Percentiles rank a stretch among this genome's conserved stretches.
Evolutionary conservation across 2,329 filamentous ascomycete species (phyloP).

Genomic region (Claviceps africana): DNA sequence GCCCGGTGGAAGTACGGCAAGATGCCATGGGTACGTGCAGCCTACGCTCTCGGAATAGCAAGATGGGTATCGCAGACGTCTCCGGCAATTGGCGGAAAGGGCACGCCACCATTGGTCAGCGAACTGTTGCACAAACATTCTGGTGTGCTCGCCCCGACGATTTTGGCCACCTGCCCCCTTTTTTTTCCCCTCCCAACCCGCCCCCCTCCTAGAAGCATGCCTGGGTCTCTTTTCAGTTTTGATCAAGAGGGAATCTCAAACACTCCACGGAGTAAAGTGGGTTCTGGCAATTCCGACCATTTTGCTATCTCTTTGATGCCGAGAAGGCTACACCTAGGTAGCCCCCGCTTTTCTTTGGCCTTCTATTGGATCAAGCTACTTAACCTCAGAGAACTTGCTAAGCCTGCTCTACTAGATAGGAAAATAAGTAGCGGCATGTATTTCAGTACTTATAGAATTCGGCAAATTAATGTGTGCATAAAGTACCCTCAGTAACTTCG

Average conservation of each 20-base stretch:
- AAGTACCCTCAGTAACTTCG: no score
- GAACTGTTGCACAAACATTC: not conserved
- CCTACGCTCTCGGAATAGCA: not conserved
- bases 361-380: no score
- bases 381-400: no score
- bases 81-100: not conserved
- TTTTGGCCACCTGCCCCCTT: not conserved
- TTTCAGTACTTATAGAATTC: no score
- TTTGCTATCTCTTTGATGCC: no score
- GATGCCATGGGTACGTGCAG: not conserved
- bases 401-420: no score
- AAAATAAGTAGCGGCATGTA: no score
- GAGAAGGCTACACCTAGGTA: no score
- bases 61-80: not conserved
- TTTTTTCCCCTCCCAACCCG: no score
- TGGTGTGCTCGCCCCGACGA: not conserved
- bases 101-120: not conserved
- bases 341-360: no score
- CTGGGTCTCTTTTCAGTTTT: not conserved
- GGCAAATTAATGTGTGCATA: no score
- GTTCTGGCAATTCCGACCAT: no score
- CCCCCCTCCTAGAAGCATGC: not conserved
- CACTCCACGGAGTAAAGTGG: not conserved
- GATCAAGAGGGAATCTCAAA: not conserved
- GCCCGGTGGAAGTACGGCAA: not conserved